phyloP scores from a whole-genome alignment of 169 alveolate genomes.

The Plasmodium chabaudi region DNA sequence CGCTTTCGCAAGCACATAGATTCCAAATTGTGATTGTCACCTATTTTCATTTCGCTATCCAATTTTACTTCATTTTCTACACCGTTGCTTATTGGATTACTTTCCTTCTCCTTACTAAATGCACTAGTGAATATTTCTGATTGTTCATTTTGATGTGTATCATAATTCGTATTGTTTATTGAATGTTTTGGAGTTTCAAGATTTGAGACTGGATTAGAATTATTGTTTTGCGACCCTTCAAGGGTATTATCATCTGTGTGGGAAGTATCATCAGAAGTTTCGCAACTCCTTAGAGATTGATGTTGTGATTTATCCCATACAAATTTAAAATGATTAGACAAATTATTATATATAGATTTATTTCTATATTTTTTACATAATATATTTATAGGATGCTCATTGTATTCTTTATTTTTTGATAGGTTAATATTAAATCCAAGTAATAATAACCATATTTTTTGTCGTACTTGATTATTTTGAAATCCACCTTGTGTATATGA shows the following conservation, averaged over 20 bases:
- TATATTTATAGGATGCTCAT: constrained; percentile 66
- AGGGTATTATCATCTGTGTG: no score
- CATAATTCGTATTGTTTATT: no score
- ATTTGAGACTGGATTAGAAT: no score
- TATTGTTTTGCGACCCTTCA: no score
- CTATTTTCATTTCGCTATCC: background rate
- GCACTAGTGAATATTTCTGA: no score
- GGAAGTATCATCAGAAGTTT: no score
- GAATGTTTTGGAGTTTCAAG: no score
- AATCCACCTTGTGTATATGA: constrained; percentile 74
- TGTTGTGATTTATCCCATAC: constrained; percentile 7
- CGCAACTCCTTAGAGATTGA: no score
- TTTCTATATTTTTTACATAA: constrained; percentile 57
- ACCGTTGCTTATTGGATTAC: background rate
- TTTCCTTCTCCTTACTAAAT: background rate
- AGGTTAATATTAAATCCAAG: constrained; percentile 69
- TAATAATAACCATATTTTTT: constrained; percentile 55
- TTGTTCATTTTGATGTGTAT: no score
- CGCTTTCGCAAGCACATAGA: no score
- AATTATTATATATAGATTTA: constrained; percentile 17
- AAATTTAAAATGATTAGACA: constrained; percentile 30
- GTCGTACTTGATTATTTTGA: constrained; percentile 62
- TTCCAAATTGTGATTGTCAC: no score
- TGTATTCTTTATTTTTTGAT: constrained; percentile 61
- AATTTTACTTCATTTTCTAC: background rate